Conservation (phyloP, 169 alveolate genomes). For the Hammondia hammondi region DNA sequence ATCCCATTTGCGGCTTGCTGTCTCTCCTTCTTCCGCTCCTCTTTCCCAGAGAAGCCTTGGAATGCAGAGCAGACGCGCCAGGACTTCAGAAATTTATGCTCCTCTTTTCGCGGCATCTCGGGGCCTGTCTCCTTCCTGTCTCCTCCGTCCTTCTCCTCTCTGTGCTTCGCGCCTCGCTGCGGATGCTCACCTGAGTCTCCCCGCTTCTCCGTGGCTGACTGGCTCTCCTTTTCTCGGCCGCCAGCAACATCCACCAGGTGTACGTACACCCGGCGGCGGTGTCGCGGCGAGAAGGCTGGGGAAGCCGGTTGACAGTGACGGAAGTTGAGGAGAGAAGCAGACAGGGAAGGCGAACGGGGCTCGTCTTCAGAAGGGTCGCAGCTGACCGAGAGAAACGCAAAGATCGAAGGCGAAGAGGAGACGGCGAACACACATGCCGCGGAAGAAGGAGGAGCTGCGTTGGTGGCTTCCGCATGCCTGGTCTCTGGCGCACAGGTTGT, state of each 20-base stretch:
- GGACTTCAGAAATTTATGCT: no score
- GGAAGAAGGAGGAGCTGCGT: neutral
- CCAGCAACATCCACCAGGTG: neutral
- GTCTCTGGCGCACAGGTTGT: neutral
- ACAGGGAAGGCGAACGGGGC: neutral
- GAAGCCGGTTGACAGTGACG: neutral
- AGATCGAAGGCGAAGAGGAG: neutral
- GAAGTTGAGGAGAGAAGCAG: neutral
- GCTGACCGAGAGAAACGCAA: neutral
- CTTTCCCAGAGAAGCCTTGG: neutral
- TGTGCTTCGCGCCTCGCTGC: neutral
- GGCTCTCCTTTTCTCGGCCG: neutral
- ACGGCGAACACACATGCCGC: neutral
- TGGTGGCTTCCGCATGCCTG: neutral
- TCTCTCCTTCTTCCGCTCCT: neutral
- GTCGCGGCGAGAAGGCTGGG: neutral
- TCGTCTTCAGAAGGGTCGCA: neutral
- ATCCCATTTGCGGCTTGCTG: no score
- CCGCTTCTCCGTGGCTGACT: no score
- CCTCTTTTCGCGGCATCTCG: no score
- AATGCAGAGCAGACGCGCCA: no score
- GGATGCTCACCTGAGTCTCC: neutral
- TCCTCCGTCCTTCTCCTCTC: neutral
- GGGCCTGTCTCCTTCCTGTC: neutral
- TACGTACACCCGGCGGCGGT: constrained; percentile 49